These are phyloP conservation scores for Eragrostis nindensis DNA, from an alignment of 176 grass and related monocot species.

Conservation along the genomic window DNA sequence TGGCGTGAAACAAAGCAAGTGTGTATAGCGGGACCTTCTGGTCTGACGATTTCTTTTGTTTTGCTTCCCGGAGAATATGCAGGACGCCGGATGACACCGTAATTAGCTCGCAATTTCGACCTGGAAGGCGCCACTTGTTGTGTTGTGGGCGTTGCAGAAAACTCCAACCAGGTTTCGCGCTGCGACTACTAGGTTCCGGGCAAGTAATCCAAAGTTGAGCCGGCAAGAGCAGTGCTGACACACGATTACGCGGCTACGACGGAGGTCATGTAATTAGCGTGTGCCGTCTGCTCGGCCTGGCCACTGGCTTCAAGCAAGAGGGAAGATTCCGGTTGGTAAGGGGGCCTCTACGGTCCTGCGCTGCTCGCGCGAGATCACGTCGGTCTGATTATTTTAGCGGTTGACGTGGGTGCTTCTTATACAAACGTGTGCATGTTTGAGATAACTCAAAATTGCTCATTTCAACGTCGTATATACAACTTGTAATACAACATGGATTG, in stretches of 20 bases:
- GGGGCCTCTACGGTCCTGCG: not conserved
- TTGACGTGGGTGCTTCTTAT: not conserved
- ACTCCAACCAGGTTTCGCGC: not conserved
- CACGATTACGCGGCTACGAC: not conserved
- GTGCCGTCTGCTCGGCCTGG: not conserved
- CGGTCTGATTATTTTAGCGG: not conserved
- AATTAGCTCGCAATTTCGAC: no score
- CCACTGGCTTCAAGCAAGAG: conserved; percentile 33
- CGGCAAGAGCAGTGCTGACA: not conserved
- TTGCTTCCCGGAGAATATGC: not conserved
- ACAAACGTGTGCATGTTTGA: not conserved
- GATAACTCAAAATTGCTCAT: not conserved
- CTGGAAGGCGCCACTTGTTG: no score
- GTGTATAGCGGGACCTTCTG: no score
- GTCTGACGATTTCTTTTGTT: not conserved
- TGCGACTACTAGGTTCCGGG: not conserved
- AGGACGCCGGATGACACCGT: no score
- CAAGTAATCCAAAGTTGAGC: conserved; percentile 12
- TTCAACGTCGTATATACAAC: not conserved
- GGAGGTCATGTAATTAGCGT: not conserved
- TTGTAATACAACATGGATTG: not conserved
- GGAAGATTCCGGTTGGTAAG: not conserved
- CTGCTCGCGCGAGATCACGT: not conserved
- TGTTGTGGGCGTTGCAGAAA: not conserved
- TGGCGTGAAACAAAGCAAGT: no score